Evolutionary conservation across 1,139 yeast species (phyloP).

Genomic region (Candida gigantensis): DNA sequence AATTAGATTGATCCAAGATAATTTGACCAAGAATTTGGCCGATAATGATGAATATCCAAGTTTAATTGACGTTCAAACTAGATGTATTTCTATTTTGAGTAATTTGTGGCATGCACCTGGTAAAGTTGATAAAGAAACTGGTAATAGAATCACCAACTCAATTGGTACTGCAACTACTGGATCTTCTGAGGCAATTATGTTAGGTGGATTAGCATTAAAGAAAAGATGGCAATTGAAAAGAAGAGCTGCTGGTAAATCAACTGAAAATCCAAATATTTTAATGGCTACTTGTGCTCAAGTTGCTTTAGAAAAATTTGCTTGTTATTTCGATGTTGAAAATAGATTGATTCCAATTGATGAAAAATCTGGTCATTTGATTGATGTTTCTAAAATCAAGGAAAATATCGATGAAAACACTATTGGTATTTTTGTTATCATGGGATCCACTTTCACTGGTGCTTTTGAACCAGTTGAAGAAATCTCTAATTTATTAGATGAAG

Average conservation of each 20-base stretch:
- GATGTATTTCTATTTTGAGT: conserved; percentile 80
- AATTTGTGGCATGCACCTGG: conserved; percentile 79
- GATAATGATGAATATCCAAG: conserved; percentile 95
- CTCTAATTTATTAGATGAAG: conserved; percentile 60
- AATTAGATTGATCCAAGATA: conserved; percentile 57
- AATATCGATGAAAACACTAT: conserved; percentile 87
- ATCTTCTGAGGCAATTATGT: conserved; percentile 89
- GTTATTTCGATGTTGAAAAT: conserved; percentile 89
- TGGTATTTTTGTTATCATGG: conserved; percentile 85
- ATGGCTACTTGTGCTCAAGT: conserved; percentile 98
- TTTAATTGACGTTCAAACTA: conserved; percentile 71
- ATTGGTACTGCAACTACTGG: conserved; percentile 94
- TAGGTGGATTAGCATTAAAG: conserved; percentile 91
- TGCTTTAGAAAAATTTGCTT: conserved; percentile 90
- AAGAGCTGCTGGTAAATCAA: conserved; percentile 58
- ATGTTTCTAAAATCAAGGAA: conserved; percentile 57
- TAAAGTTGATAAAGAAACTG: conserved; percentile 26
- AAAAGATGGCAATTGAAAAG: conserved; percentile 79
- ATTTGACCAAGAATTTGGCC: conserved; percentile 83
- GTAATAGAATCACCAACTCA: conserved; percentile 40
- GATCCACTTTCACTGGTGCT: conserved; percentile 92
- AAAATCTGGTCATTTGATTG: conserved; percentile 65
- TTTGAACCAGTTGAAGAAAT: conserved; percentile 76
- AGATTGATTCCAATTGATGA: conserved; percentile 68
- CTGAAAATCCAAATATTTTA: conserved; percentile 73